Conservation (phyloP, 805 yeast genomes). For the Cyberlindnera galapagoensis region DNA sequence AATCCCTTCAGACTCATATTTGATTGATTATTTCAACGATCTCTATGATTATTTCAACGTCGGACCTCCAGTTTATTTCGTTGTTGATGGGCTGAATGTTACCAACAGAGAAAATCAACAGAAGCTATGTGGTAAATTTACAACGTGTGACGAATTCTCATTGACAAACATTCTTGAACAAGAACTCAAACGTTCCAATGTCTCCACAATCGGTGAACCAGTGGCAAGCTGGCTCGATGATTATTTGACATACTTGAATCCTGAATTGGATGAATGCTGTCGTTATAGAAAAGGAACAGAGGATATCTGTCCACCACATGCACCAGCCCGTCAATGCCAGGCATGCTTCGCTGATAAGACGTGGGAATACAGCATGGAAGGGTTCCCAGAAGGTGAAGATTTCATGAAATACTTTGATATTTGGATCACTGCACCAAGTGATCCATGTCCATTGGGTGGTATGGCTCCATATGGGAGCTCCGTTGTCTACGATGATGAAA, state of each 20-base stretch:
- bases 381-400: slow-evolving; percentile 69
- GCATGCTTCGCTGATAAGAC: slow-evolving; percentile 59
- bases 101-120: slow-evolving; percentile 60
- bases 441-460: slow-evolving; percentile 93
- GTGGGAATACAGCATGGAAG: slow-evolving; percentile 72
- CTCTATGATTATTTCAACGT: slow-evolving; percentile 66
- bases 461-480: slow-evolving; percentile 80
- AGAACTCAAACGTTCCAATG: slow-evolving; percentile 61
- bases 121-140: slow-evolving; percentile 77
- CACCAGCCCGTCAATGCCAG: slow-evolving; percentile 66
- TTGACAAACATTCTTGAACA: slow-evolving; percentile 77
- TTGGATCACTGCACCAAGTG: slow-evolving; percentile 83
- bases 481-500: slow-evolving; percentile 34
- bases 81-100: slow-evolving; percentile 61
- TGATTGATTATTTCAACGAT: slow-evolving; percentile 75
- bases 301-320: slow-evolving; percentile 60
- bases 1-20: slow-evolving; percentile 74
- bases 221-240: slow-evolving; percentile 93
- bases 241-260: slow-evolving; percentile 79
- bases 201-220: slow-evolving; percentile 72
- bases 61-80: slow-evolving; percentile 91
- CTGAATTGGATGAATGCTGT: slow-evolving; percentile 82
- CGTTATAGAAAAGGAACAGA: slow-evolving; percentile 45
- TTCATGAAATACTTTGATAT: slow-evolving; percentile 67
- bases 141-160: slow-evolving; percentile 76